Evolutionary conservation across 1,284 basidiomycete species (phyloP).

Genomic region (Puccinia horiana): DNA sequence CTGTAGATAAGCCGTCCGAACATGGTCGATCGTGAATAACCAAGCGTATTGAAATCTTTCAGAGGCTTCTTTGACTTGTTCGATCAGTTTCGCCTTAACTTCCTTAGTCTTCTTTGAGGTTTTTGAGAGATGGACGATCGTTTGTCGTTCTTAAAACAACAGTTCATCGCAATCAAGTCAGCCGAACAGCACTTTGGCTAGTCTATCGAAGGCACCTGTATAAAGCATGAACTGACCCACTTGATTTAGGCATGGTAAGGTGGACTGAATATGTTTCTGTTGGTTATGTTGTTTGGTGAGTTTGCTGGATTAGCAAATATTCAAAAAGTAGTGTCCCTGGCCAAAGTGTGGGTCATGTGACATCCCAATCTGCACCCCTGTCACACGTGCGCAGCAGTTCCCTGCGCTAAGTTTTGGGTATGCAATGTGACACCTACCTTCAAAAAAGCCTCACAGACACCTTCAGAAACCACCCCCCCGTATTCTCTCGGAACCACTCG

Average conservation of each 20-base stretch:
- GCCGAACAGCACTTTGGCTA: not conserved
- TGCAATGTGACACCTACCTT: not conserved
- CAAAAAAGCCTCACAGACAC: not conserved
- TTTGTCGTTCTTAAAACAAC: constrained; percentile 57
- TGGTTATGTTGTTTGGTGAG: not conserved
- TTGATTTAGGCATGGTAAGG: constrained; percentile 76
- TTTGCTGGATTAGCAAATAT: not conserved
- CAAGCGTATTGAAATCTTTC: constrained; percentile 93
- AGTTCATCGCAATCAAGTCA: constrained; percentile 45
- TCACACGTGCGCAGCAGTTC: not conserved
- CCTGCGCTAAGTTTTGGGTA: not conserved
- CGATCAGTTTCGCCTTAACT: constrained; percentile 16
- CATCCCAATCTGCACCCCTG: not conserved
- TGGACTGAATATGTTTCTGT: not conserved
- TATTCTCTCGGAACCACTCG: too few species aligned
- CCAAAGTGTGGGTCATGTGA: constrained; percentile 28
- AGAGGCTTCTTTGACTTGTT: constrained; percentile 55
- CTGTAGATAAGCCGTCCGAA: constrained; percentile 92
- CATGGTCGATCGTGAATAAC: constrained; percentile 89
- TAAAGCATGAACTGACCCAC: constrained; percentile 63
- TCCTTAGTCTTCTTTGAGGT: constrained; percentile 61
- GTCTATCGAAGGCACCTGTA: constrained; percentile 47
- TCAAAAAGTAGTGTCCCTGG: not conserved
- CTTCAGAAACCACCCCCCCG: too few species aligned
- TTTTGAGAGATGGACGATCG: constrained; percentile 64